These are phyloP conservation scores for Aspergillus tubingensis DNA, from an alignment of 2,329 filamentous ascomycete species.

Conservation along the genomic window DNA sequence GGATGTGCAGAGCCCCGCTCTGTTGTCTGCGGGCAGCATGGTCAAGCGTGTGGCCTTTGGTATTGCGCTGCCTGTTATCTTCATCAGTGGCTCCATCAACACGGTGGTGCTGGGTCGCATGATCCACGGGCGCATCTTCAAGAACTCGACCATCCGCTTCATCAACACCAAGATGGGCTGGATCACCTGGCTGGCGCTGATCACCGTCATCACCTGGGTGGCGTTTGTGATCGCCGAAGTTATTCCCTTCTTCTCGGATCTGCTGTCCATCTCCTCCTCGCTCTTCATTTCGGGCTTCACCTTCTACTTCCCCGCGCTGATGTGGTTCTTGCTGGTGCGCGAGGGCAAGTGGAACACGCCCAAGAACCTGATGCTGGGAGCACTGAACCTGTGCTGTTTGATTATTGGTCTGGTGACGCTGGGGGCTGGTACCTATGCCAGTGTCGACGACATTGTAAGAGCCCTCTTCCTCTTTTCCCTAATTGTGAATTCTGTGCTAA, in stretches of 20 bases:
- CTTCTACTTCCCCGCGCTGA: constrained; percentile 64
- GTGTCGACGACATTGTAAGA: constrained; percentile 42
- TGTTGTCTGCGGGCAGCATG: constrained; percentile 30
- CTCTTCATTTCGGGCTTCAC: constrained; percentile 88
- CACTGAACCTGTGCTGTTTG: constrained; percentile 69
- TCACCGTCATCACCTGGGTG: constrained; percentile 65
- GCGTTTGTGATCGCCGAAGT: constrained; percentile 83
- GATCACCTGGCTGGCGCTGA: constrained; percentile 35
- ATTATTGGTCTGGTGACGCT: constrained; percentile 73
- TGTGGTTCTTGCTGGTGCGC: constrained; percentile 35
- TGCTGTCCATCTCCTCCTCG: constrained; percentile 53
- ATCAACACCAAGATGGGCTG: constrained; percentile 39
- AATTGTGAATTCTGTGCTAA: background rate
- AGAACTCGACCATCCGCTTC: constrained; percentile 38
- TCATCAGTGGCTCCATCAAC: constrained; percentile 43
- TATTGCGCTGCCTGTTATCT: constrained; percentile 38
- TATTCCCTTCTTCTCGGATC: constrained; percentile 80
- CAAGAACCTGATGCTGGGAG: constrained; percentile 55
- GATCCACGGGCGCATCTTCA: constrained; percentile 38
- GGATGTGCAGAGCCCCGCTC: constrained; percentile 35
- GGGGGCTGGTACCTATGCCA: constrained; percentile 74
- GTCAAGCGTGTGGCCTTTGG: constrained; percentile 37
- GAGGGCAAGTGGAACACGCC: constrained; percentile 29
- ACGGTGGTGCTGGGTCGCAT: constrained; percentile 37
- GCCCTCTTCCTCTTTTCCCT: too few relatives aligned